Evolutionary conservation across 2,329 filamentous ascomycete genomes (phyloP), one percentile per base, ranked within the genome.

Genomic region (Trichoderma sp.): DNA sequence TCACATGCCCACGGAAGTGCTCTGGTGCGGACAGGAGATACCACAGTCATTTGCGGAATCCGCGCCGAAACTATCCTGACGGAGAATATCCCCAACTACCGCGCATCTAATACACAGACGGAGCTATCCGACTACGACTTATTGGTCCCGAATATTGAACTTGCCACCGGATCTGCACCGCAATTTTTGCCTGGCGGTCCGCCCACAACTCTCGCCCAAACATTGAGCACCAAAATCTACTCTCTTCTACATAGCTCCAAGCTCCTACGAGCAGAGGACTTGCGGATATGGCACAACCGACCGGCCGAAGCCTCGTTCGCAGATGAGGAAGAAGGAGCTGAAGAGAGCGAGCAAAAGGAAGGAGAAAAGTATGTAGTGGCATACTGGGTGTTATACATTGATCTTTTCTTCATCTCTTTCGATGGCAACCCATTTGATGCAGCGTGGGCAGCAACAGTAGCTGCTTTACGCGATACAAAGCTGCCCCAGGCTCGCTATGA

Each of bases 331-430:
- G 79, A 78, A 56, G 79, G 82, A 66, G 77, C 83, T 4, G 80
- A 81, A 5, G 81, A 80, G 1, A 75, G 75, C 0, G 75, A 76
- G 8, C 73, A 72, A 28, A 64, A 71, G 4, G 76, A 80, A 5
- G 81, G 78, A 55, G 78, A 81, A 13, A 77, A 77, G 7, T 77
- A 77, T n/a, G 80, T 95, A 13, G 95, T 92, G 77, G 96, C 91
- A 0, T 98, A 96, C 79, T 99, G 95, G 96, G 90, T 92, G 11
- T 87, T 99, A 24, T 97, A 97, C 79, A 92, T 99, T 72, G 95
- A 98, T 77, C 85, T 97, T n/a, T 87, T 97, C 76, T 96, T 97
- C 81, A 90, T 99, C 73, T 96, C 93, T 0, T 89, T 97, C 60
- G 94, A 97, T 72, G 95, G 95, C 6, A 97, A 96, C 75, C 88